Percentiles rank a stretch among this genome's conserved stretches.
phyloP scores from a whole-genome alignment of 2,329 filamentous ascomycete genomes.

The Apiospora aurea region DNA sequence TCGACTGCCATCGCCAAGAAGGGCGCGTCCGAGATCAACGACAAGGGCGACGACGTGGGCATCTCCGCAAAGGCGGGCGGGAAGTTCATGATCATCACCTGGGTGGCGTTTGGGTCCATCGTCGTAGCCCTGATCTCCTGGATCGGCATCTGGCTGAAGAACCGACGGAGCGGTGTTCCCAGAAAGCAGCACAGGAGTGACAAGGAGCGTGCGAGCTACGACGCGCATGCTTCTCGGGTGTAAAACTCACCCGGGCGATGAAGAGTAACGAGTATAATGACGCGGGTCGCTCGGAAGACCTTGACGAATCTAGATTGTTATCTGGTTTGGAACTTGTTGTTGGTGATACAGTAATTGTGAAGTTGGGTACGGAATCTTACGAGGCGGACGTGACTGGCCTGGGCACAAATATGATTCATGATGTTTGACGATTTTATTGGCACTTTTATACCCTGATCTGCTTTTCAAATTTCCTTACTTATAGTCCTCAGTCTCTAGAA shows the following conservation, averaged over 20 bases:
- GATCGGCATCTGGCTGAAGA: conserved; percentile 35
- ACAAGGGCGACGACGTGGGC: conserved; percentile 51
- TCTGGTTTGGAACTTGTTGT: not conserved
- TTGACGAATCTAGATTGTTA: not conserved
- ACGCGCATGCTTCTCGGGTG: not conserved
- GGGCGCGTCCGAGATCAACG: conserved; percentile 51
- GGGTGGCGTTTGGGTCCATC: conserved; percentile 57
- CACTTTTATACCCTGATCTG: conserved; percentile 13
- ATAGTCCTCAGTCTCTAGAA: not conserved
- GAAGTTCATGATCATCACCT: conserved; percentile 55
- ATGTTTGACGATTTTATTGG: conserved; percentile 3
- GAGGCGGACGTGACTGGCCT: not conserved
- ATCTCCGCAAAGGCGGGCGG: conserved; percentile 51
- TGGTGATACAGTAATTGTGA: not conserved
- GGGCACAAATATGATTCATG: not conserved
- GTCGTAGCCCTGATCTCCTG: conserved; percentile 49
- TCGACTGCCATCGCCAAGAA: conserved; percentile 50
- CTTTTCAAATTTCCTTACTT: not conserved
- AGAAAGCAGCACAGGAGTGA: not conserved
- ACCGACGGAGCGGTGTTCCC: not conserved
- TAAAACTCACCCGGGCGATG: not conserved
- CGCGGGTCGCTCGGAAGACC: not conserved
- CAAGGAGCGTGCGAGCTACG: conserved; percentile 6
- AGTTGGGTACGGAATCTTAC: not conserved
- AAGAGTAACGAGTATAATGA: not conserved